Percentiles rank a stretch among this genome's conserved stretches.
Evolutionary conservation across 257 asterid species (phyloP).

Genomic region (Nicotiana tomentosiformis): DNA sequence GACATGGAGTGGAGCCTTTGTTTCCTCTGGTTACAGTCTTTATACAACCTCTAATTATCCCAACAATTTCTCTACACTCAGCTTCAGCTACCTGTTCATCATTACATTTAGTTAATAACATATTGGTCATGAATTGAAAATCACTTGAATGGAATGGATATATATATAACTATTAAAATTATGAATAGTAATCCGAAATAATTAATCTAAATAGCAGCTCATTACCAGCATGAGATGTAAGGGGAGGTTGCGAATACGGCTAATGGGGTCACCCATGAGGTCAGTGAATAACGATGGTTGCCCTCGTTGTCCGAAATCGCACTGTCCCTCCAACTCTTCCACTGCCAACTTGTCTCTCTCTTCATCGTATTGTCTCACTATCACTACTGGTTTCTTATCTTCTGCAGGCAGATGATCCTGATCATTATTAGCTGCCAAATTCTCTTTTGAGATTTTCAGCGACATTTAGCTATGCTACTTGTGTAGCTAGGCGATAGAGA

Average conservation of each 20-base stretch:
- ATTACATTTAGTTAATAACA: not conserved
- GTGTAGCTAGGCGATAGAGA: too few species aligned
- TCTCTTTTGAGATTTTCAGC: constrained; percentile 16
- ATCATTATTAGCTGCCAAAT: not conserved
- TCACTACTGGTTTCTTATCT: constrained; percentile 24
- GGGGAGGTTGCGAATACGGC: constrained; percentile 51
- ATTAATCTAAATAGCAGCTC: too few species aligned
- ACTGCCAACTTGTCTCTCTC: constrained; percentile 56
- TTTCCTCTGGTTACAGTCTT: constrained; percentile 57
- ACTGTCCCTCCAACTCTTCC: constrained; percentile 67
- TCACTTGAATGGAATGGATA: not conserved
- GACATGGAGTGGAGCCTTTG: constrained; percentile 19
- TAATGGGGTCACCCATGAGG: constrained; percentile 81
- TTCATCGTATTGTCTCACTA: constrained; percentile 54
- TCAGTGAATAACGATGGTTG: constrained; percentile 62
- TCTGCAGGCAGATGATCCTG: not conserved
- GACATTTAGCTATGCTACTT: not conserved
- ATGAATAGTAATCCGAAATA: too few species aligned
- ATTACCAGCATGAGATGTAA: constrained; percentile 69
- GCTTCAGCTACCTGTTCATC: constrained; percentile 46
- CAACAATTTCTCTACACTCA: constrained; percentile 52
- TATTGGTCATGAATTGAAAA: not conserved
- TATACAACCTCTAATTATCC: constrained; percentile 65
- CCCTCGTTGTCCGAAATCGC: constrained; percentile 67
- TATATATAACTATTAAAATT: not conserved